These are phyloP conservation scores for Ophiostoma triangulosporum DNA, from an alignment of 2,329 filamentous ascomycete genomes.

Conservation along the genomic window DNA sequence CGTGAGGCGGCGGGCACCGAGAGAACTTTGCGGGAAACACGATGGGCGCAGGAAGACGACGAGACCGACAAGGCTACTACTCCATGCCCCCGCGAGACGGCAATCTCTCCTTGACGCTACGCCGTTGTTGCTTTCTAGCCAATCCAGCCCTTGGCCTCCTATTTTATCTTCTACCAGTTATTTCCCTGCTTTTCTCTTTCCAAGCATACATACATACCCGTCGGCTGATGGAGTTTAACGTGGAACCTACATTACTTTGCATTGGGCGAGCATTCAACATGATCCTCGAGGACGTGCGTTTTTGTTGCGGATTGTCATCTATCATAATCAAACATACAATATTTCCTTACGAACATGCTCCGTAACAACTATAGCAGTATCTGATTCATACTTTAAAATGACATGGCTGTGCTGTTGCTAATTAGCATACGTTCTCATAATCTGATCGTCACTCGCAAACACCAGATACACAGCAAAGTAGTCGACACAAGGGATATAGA, in stretches of 20 bases:
- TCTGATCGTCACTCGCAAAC: too few species aligned
- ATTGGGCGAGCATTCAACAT: slow-evolving; percentile 16
- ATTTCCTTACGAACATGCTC: background rate
- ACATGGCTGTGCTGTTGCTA: too few species aligned
- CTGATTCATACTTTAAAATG: background rate
- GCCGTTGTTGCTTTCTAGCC: background rate
- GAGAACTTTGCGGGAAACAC: slow-evolving; percentile 60
- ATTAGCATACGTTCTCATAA: too few species aligned
- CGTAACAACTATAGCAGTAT: background rate
- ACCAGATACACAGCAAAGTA: background rate
- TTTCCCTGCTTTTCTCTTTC: background rate
- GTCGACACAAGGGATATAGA: too few species aligned
- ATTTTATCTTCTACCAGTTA: background rate
- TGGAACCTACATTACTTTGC: background rate
- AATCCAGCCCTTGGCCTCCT: background rate
- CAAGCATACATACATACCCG: background rate
- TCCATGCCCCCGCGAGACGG: background rate
- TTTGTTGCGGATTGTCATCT: background rate
- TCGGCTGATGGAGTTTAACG: background rate
- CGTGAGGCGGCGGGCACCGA: slow-evolving; percentile 39
- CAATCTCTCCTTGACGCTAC: background rate
- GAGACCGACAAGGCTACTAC: background rate
- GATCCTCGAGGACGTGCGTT: slow-evolving; percentile 4
- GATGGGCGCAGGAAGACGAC: slow-evolving; percentile 52
- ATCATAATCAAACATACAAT: background rate